Evolutionary conservation across 1,284 basidiomycete genomes (phyloP).

Genomic region (Malassezia caprae): DNA sequence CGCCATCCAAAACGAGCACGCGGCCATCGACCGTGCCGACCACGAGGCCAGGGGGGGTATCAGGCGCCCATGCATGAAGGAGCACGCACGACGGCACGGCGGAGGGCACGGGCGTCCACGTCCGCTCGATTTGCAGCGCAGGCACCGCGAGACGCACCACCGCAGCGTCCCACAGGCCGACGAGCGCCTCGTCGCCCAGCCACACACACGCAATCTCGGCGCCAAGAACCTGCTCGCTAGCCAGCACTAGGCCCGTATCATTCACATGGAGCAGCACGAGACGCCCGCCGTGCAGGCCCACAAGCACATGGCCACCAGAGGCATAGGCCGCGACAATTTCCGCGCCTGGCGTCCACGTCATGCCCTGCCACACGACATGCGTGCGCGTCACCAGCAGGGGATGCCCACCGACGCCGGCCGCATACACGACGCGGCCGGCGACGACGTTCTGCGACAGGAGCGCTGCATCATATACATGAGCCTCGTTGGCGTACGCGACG

Average conservation of each 20-base stretch:
- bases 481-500: not conserved
- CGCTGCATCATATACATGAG: not conserved
- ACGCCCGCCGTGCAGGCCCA: conserved; percentile 2
- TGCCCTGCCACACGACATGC: not conserved
- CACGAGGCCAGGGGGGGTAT: not conserved
- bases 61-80: not conserved
- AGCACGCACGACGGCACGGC: not conserved
- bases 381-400: not conserved
- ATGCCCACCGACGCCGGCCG: not conserved
- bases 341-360: not conserved
- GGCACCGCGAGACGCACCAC: not conserved
- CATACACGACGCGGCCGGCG: not conserved
- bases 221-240: not conserved
- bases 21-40: not conserved
- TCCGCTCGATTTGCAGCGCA: not conserved
- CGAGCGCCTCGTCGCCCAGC: not conserved
- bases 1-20: not conserved
- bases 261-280: not conserved
- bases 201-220: conserved; percentile 1
- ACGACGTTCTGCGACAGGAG: not conserved
- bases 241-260: not conserved
- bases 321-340: conserved; percentile 7
- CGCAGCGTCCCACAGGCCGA: not conserved
- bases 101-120: not conserved
- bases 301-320: not conserved